A percentile compares a stretch with the other conserved stretches of the same genome.
These are phyloP conservation scores for Alternaria viburni DNA, from an alignment of 2,329 filamentous ascomycete species.

Conservation along the genomic window DNA sequence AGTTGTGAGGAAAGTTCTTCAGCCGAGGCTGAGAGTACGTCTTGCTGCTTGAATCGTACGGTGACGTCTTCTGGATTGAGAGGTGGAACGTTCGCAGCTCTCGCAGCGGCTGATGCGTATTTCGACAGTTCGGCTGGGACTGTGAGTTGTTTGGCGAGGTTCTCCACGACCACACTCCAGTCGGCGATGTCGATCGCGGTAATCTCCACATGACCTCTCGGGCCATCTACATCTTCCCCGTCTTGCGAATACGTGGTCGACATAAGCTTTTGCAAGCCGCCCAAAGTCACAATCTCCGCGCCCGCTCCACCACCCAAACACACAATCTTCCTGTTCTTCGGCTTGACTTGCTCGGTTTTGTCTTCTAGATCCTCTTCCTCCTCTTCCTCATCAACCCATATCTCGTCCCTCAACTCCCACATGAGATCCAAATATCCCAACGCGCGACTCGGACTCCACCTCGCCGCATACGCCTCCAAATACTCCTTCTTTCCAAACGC, in stretches of 20 bases:
- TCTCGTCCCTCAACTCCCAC: constrained; percentile 40
- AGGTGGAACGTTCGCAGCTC: constrained; percentile 50
- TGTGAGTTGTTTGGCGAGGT: constrained; percentile 64
- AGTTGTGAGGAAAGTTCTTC: constrained; percentile 44
- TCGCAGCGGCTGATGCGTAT: constrained; percentile 56
- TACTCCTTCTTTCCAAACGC: constrained; percentile 77
- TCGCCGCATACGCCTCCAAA: constrained; percentile 81
- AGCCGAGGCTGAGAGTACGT: constrained; percentile 56
- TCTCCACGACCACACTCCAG: constrained; percentile 70
- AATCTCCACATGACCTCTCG: constrained; percentile 49
- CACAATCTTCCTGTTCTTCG: constrained; percentile 50
- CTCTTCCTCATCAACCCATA: constrained; percentile 1
- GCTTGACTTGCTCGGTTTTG: background rate
- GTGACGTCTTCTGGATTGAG: constrained; percentile 36
- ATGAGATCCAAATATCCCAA: constrained; percentile 78
- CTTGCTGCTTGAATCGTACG: constrained; percentile 56
- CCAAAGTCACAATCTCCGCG: constrained; percentile 70
- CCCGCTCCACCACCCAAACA: constrained; percentile 71
- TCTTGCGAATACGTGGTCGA: constrained; percentile 1
- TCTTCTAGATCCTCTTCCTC: background rate
- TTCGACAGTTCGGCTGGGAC: constrained; percentile 55
- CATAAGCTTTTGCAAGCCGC: constrained; percentile 57
- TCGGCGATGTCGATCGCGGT: constrained; percentile 81
- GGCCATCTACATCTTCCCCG: background rate
- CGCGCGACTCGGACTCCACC: constrained; percentile 89